These are phyloP conservation scores for Torulaspora quercuum DNA, from an alignment of 805 yeast species.

Conservation along the genomic window DNA sequence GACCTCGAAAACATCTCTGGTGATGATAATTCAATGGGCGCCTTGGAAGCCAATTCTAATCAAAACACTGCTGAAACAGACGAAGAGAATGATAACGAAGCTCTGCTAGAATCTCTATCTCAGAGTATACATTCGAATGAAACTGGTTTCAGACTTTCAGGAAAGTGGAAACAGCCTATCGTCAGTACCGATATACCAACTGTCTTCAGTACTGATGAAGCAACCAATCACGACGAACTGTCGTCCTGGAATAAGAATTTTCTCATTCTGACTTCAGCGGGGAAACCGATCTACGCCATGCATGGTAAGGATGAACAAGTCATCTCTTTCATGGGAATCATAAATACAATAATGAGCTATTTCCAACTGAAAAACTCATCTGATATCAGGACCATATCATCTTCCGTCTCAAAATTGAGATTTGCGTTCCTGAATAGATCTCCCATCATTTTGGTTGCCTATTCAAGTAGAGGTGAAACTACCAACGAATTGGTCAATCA, in stretches of 20 bases:
- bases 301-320: slow-evolving; percentile 67
- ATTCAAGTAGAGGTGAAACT: slow-evolving; percentile 54
- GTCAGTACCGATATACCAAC: slow-evolving; percentile 34
- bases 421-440: slow-evolving; percentile 59
- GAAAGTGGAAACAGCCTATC: slow-evolving; percentile 15
- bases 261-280: slow-evolving; percentile 76
- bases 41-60: too few relatives aligned
- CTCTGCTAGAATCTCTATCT: slow-evolving; percentile 16
- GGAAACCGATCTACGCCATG: slow-evolving; percentile 81
- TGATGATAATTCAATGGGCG: too few relatives aligned
- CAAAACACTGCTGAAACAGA: too few relatives aligned
- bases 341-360: slow-evolving; percentile 73
- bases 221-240: slow-evolving; percentile 1
- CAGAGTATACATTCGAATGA: slow-evolving; percentile 25
- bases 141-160: slow-evolving; percentile 12
- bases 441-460: slow-evolving; percentile 73
- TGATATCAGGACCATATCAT: slow-evolving; percentile 46
- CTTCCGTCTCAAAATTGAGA: slow-evolving; percentile 13
- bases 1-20: too few relatives aligned
- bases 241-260: slow-evolving; percentile 54
- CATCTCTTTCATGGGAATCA: slow-evolving; percentile 70
- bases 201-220: slow-evolving; percentile 16
- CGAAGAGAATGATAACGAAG: slow-evolving; percentile 10
- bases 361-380: slow-evolving; percentile 47
- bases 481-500: slow-evolving; percentile 55